Conservation (phyloP, 139 green algal genomes). For the Deuterostichococcus epilithicus region DNA sequence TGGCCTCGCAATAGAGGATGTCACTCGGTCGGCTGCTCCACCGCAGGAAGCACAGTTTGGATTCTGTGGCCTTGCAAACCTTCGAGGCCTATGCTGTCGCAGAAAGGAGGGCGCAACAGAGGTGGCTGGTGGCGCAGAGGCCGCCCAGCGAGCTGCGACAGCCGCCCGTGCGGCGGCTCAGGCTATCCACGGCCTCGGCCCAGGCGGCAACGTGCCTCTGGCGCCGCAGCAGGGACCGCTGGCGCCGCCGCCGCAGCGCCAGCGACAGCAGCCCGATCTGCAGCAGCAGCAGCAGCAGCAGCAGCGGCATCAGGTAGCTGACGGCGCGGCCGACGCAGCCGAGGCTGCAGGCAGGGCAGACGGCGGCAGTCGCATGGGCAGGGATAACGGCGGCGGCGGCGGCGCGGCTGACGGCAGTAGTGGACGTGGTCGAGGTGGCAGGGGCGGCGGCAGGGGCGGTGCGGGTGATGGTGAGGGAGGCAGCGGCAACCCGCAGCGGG, state of each 20-base stretch:
- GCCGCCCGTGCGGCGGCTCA: slow-evolving; percentile 34
- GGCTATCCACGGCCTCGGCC: slow-evolving; percentile 62
- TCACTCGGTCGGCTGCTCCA: no score
- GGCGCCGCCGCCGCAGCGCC: no score
- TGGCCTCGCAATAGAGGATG: no score
- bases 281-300: slow-evolving; percentile 1
- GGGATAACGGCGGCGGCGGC: background rate
- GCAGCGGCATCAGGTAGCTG: background rate
- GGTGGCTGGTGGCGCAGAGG: slow-evolving; percentile 42
- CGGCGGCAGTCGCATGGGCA: no score
- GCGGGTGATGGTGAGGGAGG: slow-evolving; percentile 10
- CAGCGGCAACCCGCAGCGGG: slow-evolving; percentile 1
- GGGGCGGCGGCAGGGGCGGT: background rate
- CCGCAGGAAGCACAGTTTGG: no score
- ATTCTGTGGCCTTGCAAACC: no score
- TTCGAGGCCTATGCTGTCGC: no score
- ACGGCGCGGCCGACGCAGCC: slow-evolving; percentile 2
- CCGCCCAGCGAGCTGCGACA: slow-evolving; percentile 31
- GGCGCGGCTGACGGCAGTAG: background rate
- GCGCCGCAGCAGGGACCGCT: background rate
- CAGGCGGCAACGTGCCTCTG: slow-evolving; percentile 48
- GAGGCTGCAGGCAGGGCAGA: background rate
- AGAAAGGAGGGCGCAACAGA: slow-evolving; percentile 61
- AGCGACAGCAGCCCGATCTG: background rate
- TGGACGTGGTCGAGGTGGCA: background rate